These are phyloP conservation scores for Calonectria hawksworthii DNA, from an alignment of 2,329 filamentous ascomycete species.

Conservation along the genomic window DNA sequence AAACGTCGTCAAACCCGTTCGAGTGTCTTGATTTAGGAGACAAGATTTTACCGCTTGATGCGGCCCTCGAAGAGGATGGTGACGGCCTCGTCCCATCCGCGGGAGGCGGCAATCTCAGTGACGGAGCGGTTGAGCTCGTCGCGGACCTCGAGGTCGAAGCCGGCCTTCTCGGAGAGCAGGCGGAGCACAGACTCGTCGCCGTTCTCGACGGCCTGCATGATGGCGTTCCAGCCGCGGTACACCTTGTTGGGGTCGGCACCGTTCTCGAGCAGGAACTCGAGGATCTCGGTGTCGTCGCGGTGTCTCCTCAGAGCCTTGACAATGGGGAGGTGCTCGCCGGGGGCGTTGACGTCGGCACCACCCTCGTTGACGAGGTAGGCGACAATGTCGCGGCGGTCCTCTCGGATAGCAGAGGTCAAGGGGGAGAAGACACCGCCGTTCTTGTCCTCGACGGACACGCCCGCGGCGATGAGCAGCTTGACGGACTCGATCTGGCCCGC, in stretches of 20 bases:
- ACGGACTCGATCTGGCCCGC: conserved; percentile 77
- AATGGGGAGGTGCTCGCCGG: conserved; percentile 78
- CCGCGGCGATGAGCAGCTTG: conserved; percentile 74
- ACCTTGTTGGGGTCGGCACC: conserved; percentile 78
- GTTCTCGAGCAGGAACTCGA: conserved; percentile 72
- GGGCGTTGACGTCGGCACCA: conserved; percentile 74
- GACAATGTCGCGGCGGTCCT: conserved; percentile 73
- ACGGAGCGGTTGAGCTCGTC: conserved; percentile 70
- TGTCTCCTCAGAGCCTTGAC: conserved; percentile 77
- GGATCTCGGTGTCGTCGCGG: conserved; percentile 69
- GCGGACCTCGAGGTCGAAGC: conserved; percentile 64
- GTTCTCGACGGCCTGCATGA: conserved; percentile 76
- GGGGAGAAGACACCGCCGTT: conserved; percentile 81
- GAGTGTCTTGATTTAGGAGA: background rate
- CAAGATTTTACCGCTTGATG: conserved; percentile 33
- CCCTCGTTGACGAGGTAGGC: conserved; percentile 72
- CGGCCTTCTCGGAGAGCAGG: conserved; percentile 63
- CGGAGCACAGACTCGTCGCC: conserved; percentile 68
- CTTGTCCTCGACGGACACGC: conserved; percentile 78
- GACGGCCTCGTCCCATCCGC: conserved; percentile 71
- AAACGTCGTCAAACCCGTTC: conserved; percentile 2
- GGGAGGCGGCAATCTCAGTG: conserved; percentile 69
- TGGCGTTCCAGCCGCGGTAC: conserved; percentile 75
- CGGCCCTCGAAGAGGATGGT: conserved; percentile 55
- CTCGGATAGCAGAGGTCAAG: conserved; percentile 76